A percentile compares a stretch with the other conserved stretches of the same genome.
Conservation (phyloP, 2,329 filamentous ascomycete genomes). For the Fusarium longipes region DNA sequence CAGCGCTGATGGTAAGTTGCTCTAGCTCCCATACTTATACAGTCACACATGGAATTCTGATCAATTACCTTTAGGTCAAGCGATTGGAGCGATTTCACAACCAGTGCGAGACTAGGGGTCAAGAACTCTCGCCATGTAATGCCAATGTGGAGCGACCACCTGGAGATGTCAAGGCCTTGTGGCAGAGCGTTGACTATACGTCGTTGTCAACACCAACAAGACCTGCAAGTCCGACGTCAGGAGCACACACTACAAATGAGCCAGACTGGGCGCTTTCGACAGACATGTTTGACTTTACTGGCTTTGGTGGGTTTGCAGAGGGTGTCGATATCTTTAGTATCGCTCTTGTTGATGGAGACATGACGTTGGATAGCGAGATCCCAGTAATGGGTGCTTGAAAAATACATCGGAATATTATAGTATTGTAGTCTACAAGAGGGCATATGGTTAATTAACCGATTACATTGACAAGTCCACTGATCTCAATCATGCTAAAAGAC, state of each 20-base stretch:
- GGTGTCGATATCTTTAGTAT: conserved; percentile 22
- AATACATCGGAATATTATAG: not conserved
- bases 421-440: not conserved
- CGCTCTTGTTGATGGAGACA: conserved; percentile 20
- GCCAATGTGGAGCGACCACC: conserved; percentile 2
- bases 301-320: conserved; percentile 16
- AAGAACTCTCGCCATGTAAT: conserved; percentile 10
- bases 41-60: not conserved
- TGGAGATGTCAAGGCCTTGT: conserved; percentile 15
- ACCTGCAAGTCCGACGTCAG: conserved; percentile 1
- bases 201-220: conserved; percentile 18
- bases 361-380: not conserved
- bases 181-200: conserved; percentile 22
- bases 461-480: not conserved
- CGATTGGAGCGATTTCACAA: conserved; percentile 13
- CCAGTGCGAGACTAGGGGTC: conserved; percentile 5
- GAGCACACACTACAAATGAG: not conserved
- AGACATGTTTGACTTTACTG: conserved; percentile 21
- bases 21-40: rapidly evolving
- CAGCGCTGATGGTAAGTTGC: conserved; percentile 14
- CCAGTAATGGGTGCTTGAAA: not conserved
- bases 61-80: not conserved
- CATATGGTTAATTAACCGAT: not conserved
- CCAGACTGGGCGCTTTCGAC: conserved; percentile 1
- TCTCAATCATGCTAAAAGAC: rapidly evolving